Percentiles rank a stretch among this genome's conserved stretches.
phyloP scores from a whole-genome alignment of 2,329 filamentous ascomycete genomes.

The Clarireedia hainanense region DNA sequence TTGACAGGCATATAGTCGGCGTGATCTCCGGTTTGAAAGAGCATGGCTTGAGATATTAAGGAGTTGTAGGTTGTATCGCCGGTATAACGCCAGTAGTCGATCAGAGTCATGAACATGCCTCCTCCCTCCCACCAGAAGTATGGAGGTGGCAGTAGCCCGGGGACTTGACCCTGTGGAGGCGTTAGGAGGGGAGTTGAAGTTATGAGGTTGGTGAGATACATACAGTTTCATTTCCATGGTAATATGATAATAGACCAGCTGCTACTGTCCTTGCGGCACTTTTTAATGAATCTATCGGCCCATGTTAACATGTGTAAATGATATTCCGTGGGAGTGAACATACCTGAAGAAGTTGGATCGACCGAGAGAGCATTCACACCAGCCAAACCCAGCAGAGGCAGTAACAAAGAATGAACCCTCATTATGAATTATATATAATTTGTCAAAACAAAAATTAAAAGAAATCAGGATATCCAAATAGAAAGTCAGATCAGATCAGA shows the following conservation, averaged over 20 bases:
- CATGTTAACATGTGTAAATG: neutral
- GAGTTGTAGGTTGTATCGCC: constrained; percentile 62
- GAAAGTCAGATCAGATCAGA: neutral
- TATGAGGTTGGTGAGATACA: neutral
- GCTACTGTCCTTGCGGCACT: constrained; percentile 32
- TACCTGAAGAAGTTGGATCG: constrained; percentile 22
- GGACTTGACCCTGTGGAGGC: constrained; percentile 37
- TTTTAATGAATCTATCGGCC: constrained; percentile 28
- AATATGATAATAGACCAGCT: constrained; percentile 42
- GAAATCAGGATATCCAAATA: neutral
- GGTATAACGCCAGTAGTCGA: constrained; percentile 82
- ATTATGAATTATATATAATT: constrained; percentile 15
- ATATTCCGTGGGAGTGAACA: neutral
- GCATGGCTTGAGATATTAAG: constrained; percentile 53
- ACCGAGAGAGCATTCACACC: constrained; percentile 18
- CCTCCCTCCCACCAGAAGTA: constrained; percentile 61
- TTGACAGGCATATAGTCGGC: constrained; percentile 71
- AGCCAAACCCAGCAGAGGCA: constrained; percentile 13
- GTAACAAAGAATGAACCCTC: constrained; percentile 19
- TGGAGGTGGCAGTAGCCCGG: constrained; percentile 38
- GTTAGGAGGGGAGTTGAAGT: constrained; percentile 23
- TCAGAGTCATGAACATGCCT: constrained; percentile 61
- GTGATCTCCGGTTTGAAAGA: constrained; percentile 64
- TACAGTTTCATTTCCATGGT: constrained; percentile 42
- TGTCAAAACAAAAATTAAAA: neutral